phyloP scores from a whole-genome alignment of 1,139 yeast genomes.

The Taphrina wiesneri region DNA sequence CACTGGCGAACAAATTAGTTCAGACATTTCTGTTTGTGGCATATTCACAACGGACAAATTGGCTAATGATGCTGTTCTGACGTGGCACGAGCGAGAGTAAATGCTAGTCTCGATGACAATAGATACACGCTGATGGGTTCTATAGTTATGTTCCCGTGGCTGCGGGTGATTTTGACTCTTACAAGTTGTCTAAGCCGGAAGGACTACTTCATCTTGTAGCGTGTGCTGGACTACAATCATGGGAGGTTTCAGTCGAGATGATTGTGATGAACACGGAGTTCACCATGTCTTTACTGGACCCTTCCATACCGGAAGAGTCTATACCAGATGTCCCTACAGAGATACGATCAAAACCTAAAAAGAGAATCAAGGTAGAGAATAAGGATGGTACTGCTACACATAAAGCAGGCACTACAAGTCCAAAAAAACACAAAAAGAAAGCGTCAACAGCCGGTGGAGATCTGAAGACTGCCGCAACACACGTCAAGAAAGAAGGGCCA shows the following conservation, averaged over 20 bases:
- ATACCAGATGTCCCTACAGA: neutral
- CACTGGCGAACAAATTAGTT: neutral
- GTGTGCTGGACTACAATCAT: slow-evolving; percentile 7
- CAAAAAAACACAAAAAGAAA: neutral
- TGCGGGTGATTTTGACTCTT: slow-evolving; percentile 24
- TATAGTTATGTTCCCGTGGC: slow-evolving; percentile 15
- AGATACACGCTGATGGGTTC: neutral
- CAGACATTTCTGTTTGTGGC: slow-evolving; percentile 20
- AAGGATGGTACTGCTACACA: neutral
- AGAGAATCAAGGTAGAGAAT: neutral
- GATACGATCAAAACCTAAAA: neutral
- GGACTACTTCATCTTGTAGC: slow-evolving; percentile 22
- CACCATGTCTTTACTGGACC: slow-evolving; percentile 25
- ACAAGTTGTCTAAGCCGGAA: slow-evolving; percentile 16
- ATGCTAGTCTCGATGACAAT: no score
- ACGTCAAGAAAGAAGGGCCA: neutral
- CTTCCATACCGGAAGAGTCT: slow-evolving; percentile 1
- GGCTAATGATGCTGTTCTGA: slow-evolving; percentile 2
- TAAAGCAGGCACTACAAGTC: neutral
- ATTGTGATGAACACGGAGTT: slow-evolving; percentile 25
- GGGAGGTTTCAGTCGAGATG: slow-evolving; percentile 26
- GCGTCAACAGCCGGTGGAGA: neutral
- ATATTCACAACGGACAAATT: slow-evolving; percentile 8
- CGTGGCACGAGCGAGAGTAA: slow-evolving; percentile 27
- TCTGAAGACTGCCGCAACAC: neutral